Conservation (phyloP, 2,329 filamentous ascomycete species). For the Coleophoma cylindrospora region DNA sequence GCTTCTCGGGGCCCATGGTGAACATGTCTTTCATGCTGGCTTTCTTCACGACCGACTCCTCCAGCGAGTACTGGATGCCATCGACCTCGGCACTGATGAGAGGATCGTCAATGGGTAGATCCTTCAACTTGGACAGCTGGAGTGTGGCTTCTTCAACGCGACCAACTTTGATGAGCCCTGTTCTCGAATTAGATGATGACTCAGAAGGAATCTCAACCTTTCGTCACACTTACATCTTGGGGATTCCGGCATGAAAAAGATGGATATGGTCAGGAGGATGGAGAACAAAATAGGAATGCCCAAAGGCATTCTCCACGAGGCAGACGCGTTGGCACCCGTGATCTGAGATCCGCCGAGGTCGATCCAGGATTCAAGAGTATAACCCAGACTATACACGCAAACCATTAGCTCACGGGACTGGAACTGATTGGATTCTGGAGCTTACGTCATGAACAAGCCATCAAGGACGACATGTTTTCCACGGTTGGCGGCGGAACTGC, state of each 20-base stretch:
- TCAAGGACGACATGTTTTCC: slow-evolving; percentile 35
- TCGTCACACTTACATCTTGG: slow-evolving; percentile 20
- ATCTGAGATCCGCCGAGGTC: slow-evolving; percentile 36
- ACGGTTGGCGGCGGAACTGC: slow-evolving; percentile 33
- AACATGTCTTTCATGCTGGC: slow-evolving; percentile 37
- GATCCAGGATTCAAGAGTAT: slow-evolving; percentile 38
- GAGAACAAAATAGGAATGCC: slow-evolving; percentile 29
- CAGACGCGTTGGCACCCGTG: slow-evolving; percentile 16
- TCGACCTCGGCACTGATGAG: slow-evolving; percentile 31
- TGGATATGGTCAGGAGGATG: slow-evolving; percentile 25
- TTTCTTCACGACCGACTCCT: slow-evolving; percentile 34
- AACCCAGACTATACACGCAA: slow-evolving; percentile 22
- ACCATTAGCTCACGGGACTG: no score
- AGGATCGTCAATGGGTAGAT: slow-evolving; percentile 4
- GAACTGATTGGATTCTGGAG: no score
- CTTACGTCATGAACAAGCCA: slow-evolving; percentile 26
- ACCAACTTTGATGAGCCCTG: slow-evolving; percentile 28
- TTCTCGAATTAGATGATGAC: no score
- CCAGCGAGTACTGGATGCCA: slow-evolving; percentile 42
- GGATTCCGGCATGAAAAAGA: slow-evolving; percentile 31
- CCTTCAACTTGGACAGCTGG: slow-evolving; percentile 8
- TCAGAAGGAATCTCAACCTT: no score
- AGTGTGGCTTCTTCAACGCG: slow-evolving; percentile 32
- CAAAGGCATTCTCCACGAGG: slow-evolving; percentile 31
- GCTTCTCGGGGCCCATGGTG: slow-evolving; percentile 43